phyloP scores from a whole-genome alignment of 371 early-diverging fungal species.

The Fennellomyces sp. region DNA sequence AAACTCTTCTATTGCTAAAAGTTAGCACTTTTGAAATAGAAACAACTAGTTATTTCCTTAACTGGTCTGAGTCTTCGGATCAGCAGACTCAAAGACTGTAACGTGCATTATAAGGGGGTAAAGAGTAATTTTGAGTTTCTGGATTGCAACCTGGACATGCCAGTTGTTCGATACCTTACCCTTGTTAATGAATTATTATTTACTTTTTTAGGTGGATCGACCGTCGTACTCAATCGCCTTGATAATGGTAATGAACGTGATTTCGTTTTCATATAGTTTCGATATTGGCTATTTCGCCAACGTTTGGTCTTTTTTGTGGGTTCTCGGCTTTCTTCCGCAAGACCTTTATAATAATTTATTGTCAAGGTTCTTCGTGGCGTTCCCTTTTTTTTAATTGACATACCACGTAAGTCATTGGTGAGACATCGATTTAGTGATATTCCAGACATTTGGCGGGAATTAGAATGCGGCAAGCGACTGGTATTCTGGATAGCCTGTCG shows the following conservation, averaged over 20 bases:
- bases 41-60: neutral
- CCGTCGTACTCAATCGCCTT: neutral
- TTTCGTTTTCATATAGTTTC: neutral
- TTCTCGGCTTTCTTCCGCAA: neutral
- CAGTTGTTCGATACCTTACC: no score
- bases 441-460: constrained; percentile 13
- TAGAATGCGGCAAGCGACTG: neutral
- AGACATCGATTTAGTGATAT: constrained; percentile 8
- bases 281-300: neutral
- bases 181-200: constrained; percentile 3
- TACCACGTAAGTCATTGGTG: constrained; percentile 10
- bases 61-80: constrained; percentile 1
- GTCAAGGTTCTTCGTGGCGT: neutral
- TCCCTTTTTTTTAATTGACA: neutral
- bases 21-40: no score
- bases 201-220: neutral
- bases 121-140: neutral
- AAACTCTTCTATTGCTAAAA: neutral
- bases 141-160: neutral
- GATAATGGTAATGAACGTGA: neutral
- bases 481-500: neutral
- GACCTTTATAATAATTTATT: no score
- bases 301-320: neutral
- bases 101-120: neutral
- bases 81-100: constrained; percentile 1